phyloP scores from a whole-genome alignment of 768 basidiomycete genomes.

The Leccinellum albellum region DNA sequence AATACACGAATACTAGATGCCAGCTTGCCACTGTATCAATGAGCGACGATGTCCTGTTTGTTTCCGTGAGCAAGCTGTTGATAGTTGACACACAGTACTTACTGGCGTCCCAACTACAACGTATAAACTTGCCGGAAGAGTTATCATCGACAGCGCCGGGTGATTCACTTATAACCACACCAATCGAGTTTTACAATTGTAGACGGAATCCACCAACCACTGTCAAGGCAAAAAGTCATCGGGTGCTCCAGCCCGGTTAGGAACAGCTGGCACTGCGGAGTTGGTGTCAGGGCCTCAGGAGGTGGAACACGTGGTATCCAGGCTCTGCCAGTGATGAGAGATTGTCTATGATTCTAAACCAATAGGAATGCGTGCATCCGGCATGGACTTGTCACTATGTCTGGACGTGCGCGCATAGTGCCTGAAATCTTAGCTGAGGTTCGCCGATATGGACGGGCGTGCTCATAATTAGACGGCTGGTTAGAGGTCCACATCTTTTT shows the following conservation, averaged over 20 bases:
- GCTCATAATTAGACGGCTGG: neutral
- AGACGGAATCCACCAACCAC: too few species aligned
- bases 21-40: neutral
- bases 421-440: neutral
- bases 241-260: too few species aligned
- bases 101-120: too few species aligned
- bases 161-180: neutral
- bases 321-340: neutral
- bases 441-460: neutral
- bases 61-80: neutral
- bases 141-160: neutral
- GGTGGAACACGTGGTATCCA: neutral
- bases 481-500: neutral
- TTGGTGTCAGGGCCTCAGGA: neutral
- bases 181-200: neutral
- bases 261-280: neutral
- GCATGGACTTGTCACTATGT: neutral
- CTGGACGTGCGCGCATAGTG: too few species aligned
- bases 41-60: neutral
- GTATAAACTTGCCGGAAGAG: neutral
- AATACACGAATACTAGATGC: neutral
- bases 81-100: too few species aligned
- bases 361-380: too few species aligned
- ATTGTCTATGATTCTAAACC: too few species aligned
- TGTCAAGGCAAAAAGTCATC: too few species aligned